Percentiles rank a stretch among this genome's conserved stretches.
These are phyloP conservation scores for Melaleuca quinquenervia DNA, from an alignment of 345 rosid species.

Conservation along the genomic window DNA sequence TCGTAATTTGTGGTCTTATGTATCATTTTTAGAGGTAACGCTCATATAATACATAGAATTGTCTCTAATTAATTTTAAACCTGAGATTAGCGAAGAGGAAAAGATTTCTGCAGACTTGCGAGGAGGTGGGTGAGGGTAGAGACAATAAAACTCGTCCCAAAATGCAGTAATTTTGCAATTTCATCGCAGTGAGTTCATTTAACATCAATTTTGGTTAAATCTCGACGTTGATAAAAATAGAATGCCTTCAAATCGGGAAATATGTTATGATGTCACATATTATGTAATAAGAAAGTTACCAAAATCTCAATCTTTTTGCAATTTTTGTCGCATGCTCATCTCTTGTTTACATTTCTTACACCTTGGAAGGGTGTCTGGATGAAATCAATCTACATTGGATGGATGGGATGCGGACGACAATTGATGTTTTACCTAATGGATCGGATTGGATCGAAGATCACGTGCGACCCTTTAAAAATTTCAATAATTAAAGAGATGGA, in stretches of 20 bases:
- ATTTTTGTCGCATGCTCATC: not conserved
- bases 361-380: not conserved
- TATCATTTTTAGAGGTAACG: not conserved
- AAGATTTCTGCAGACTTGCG: fast-evolving
- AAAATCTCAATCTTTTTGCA: not conserved
- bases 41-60: not conserved
- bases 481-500: not conserved
- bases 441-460: not conserved
- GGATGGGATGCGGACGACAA: not conserved
- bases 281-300: not conserved
- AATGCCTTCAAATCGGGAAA: not conserved
- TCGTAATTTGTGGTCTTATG: not conserved
- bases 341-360: not conserved
- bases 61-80: not conserved
- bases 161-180: no score
- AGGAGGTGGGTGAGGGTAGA: not conserved
- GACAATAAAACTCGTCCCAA: not conserved
- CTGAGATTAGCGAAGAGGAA: not conserved
- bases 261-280: not conserved
- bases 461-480: not conserved
- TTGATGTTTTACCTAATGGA: not conserved
- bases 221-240: not conserved
- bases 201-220: not conserved
- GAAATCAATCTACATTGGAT: not conserved
- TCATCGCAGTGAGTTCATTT: not conserved